Base-by-base conservation (phyloP, 1,139 yeast genomes). In the Geotrichum cucujoidarum region DNA sequence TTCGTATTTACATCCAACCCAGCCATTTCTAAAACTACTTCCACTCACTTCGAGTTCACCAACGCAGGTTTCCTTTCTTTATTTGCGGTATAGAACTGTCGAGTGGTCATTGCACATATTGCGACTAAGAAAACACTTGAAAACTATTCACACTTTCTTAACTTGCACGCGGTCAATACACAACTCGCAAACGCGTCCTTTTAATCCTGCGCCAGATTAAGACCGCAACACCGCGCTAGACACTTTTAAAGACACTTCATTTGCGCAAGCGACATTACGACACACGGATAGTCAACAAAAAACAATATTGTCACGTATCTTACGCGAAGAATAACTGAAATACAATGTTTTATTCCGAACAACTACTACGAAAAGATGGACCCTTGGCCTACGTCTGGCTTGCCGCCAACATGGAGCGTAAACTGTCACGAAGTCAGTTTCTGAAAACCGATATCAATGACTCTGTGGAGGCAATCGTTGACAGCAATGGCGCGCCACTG, bases 361-460 rank as follows among this genome's bases (percentile, higher is more conserved):
- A 65, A 49, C 64, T 79, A 45, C 69, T 80, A 21, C 70, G 85
- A 7, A 80, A 77, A 54, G 83, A 83, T 61, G 94, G 95, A 2
- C 95, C 95, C 1, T 70, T 89, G 58, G 95, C 95, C 4, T 85
- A 83, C 57, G 92, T 88, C 14, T 90, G 97, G 97, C 74, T 90
- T 48, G 97, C 97, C 2, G 92, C 96, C 30, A 89, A 87, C 63
- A 76, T 87, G 66, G 95, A 86, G 59, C 80, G 82, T 60, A 85
- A 84, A 58, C 74, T 90, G 41, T 76, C 95, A 40, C 85, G 86
- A 62, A 80, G 78, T 51, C 92, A 89, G 61, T 75, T 85, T 44
- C 69, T 88, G 46, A 81, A 77, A 59, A 81, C 96, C 20, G 78
- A 84, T 60, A 82, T 90, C 53, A 66, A 77, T 16, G 76, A 81